Evolutionary conservation across 2,329 filamentous ascomycete species (phyloP).

Genomic region (Colletotrichum horii): DNA sequence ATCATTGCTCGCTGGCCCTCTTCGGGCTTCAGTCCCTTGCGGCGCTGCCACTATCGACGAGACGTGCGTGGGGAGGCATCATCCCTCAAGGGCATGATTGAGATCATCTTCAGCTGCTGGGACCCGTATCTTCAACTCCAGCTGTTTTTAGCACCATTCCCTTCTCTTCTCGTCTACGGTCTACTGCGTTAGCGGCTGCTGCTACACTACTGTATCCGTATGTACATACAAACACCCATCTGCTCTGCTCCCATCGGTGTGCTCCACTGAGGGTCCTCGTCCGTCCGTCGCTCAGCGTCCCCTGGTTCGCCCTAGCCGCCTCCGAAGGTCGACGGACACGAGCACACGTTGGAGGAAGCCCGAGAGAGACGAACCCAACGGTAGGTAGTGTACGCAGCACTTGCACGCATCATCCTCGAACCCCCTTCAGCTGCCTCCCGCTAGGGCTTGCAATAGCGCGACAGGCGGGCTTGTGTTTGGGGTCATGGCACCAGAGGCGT

Average conservation of each 20-base stretch:
- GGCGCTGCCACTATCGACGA: conserved; percentile 6
- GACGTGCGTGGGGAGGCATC: conserved; percentile 8
- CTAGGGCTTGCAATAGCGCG: neutral
- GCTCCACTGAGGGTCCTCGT: conserved; percentile 10
- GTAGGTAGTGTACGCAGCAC: too few species aligned
- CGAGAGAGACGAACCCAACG: neutral
- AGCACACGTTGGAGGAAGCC: neutral
- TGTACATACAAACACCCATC: too few species aligned
- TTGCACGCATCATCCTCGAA: neutral
- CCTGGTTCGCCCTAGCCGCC: neutral
- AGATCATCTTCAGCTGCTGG: neutral
- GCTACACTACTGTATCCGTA: neutral
- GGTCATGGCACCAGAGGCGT: neutral
- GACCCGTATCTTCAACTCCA: neutral
- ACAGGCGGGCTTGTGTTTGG: neutral
- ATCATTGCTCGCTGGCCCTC: neutral
- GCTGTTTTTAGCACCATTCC: neutral
- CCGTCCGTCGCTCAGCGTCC: neutral
- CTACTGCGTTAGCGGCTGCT: neutral
- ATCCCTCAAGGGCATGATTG: neutral
- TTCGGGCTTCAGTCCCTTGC: neutral
- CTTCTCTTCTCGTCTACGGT: neutral
- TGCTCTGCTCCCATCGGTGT: neutral
- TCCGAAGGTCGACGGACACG: neutral
- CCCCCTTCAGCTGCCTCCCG: neutral